These are phyloP conservation scores for Paecilomyces sp. DNA, from an alignment of 2,329 filamentous ascomycete species.

Conservation along the genomic window DNA sequence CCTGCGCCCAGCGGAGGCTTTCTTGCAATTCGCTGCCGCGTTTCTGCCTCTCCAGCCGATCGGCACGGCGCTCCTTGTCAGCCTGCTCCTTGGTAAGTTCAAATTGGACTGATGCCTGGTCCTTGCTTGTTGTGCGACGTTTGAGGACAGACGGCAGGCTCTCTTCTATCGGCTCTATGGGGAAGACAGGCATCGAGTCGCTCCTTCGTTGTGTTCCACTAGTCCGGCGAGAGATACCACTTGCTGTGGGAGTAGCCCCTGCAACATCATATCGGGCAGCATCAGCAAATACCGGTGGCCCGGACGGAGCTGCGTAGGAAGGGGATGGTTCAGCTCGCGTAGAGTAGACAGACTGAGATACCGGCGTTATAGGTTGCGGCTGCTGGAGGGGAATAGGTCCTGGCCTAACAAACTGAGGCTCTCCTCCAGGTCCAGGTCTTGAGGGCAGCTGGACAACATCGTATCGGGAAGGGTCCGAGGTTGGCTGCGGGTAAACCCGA, in stretches of 20 bases:
- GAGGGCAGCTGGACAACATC: constrained; percentile 42
- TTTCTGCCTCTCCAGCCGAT: constrained; percentile 16
- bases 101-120: constrained; percentile 48
- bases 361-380: constrained; percentile 69
- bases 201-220: constrained; percentile 27
- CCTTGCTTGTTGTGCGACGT: constrained; percentile 27
- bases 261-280: not conserved
- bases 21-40: constrained; percentile 14
- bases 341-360: constrained; percentile 61
- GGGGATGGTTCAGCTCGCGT: constrained; percentile 34
- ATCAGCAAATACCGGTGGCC: constrained; percentile 33
- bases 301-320: constrained; percentile 33
- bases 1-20: constrained; percentile 20
- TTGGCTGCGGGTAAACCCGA: constrained; percentile 59
- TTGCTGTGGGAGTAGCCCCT: not conserved
- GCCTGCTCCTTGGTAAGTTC: constrained; percentile 51
- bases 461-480: constrained; percentile 57
- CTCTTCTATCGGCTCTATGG: constrained; percentile 21
- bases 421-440: constrained; percentile 11
- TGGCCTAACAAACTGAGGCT: constrained; percentile 39
- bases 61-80: constrained; percentile 37
- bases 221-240: not conserved
- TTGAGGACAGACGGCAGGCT: constrained; percentile 16
- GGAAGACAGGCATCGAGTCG: constrained; percentile 40
- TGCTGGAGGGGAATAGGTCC: constrained; percentile 69